A percentile compares a stretch with the other conserved stretches of the same genome.
phyloP scores from a whole-genome alignment of 495 filamentous ascomycete genomes.

The Lepidopterella palustris region DNA sequence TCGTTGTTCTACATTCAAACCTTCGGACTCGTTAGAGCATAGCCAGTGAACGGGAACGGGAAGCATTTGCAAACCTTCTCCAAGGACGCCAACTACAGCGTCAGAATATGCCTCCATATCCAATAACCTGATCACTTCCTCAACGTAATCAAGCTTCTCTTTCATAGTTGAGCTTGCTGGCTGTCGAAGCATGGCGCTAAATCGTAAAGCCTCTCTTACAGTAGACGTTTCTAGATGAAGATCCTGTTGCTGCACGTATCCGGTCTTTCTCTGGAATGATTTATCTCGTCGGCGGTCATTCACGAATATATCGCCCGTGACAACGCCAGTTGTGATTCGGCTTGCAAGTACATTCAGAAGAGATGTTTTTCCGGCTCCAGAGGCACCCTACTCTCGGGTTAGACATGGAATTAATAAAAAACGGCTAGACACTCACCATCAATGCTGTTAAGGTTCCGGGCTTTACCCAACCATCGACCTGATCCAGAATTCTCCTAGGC shows the following conservation, averaged over 20 bases:
- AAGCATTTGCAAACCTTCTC: neutral
- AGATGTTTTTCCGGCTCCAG: conserved; percentile 28
- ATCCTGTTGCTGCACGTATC: conserved; percentile 26
- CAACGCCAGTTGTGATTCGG: conserved; percentile 14
- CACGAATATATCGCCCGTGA: conserved; percentile 19
- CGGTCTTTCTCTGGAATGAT: conserved; percentile 23
- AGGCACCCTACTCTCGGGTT: conserved; percentile 12
- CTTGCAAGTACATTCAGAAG: conserved; percentile 20
- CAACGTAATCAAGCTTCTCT: conserved; percentile 22
- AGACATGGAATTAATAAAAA: neutral
- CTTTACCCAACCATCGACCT: conserved; percentile 26
- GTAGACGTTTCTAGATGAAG: conserved; percentile 22
- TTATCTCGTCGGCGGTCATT: conserved; percentile 10
- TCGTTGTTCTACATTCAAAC: conserved; percentile 28
- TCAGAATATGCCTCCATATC: conserved; percentile 24
- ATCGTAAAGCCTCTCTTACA: conserved; percentile 23
- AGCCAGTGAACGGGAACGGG: no score
- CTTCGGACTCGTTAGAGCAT: neutral
- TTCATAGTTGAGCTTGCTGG: conserved; percentile 21
- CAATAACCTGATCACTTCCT: conserved; percentile 20
- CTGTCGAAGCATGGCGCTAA: conserved; percentile 25
- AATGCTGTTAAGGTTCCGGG: conserved; percentile 25
- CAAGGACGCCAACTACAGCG: conserved; percentile 23
- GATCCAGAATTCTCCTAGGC: conserved; percentile 8
- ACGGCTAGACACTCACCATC: conserved; percentile 11